Evolutionary conservation across 768 basidiomycete species (phyloP).

Genomic region (Lactarius vividus): DNA sequence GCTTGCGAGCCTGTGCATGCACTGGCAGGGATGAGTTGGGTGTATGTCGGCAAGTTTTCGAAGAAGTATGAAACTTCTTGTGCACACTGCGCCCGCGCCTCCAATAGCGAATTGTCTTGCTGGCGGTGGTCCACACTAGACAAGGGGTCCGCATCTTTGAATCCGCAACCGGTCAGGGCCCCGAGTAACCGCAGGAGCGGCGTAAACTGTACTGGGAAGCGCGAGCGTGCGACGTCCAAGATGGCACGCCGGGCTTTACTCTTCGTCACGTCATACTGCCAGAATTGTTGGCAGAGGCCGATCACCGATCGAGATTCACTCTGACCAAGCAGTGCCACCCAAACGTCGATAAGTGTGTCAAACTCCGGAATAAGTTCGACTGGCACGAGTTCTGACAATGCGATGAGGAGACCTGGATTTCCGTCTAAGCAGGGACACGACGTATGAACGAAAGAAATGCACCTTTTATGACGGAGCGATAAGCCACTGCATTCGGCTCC

Average conservation of each 20-base stretch:
- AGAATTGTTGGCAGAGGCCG: slow-evolving; percentile 77
- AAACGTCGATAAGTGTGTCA: slow-evolving; percentile 66
- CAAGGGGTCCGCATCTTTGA: slow-evolving; percentile 69
- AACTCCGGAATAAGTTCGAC: slow-evolving; percentile 79
- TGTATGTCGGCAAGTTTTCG: slow-evolving; percentile 64
- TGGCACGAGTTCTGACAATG: slow-evolving; percentile 68
- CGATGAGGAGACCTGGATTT: slow-evolving; percentile 67
- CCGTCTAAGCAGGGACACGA: slow-evolving; percentile 10
- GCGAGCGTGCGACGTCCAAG: slow-evolving; percentile 75
- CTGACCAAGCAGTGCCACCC: slow-evolving; percentile 77
- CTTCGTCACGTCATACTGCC: slow-evolving; percentile 72
- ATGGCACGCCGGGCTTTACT: slow-evolving; percentile 71
- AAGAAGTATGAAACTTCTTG: slow-evolving; percentile 76
- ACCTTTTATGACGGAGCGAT: slow-evolving; percentile 86
- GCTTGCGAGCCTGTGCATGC: slow-evolving; percentile 67
- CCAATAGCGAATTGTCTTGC: slow-evolving; percentile 40
- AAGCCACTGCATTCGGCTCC: slow-evolving; percentile 75
- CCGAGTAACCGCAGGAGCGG: slow-evolving; percentile 71
- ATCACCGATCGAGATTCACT: slow-evolving; percentile 62
- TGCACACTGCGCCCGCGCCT: slow-evolving; percentile 58
- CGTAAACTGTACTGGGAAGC: slow-evolving; percentile 78
- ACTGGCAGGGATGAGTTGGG: slow-evolving; percentile 65
- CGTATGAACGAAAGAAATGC: slow-evolving; percentile 20
- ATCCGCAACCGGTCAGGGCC: slow-evolving; percentile 73
- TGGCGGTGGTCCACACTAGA: slow-evolving; percentile 49